Percentiles rank a stretch among this genome's conserved stretches.
phyloP scores from a whole-genome alignment of 192 early-diverging fungal genomes.

The Backusella morwellensis region DNA sequence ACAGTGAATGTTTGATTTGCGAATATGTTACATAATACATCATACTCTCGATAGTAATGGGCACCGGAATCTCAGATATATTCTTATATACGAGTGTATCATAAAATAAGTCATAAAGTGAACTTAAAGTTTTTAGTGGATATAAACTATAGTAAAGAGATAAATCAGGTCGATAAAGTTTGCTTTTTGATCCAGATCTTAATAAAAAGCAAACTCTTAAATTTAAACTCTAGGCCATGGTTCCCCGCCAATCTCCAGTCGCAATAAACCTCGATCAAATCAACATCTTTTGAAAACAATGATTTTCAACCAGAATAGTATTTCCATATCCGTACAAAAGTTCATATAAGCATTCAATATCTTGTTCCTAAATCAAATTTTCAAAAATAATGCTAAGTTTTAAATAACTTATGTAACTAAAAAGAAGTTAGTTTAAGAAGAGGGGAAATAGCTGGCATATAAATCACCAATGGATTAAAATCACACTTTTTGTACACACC shows the following conservation, averaged over 20 bases:
- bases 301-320: background rate
- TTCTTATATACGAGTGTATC: background rate
- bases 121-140: background rate
- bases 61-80: background rate
- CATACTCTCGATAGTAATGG: background rate
- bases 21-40: background rate
- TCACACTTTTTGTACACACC: too few species aligned
- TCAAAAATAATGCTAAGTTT: too few species aligned
- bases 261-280: background rate
- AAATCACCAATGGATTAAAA: too few species aligned
- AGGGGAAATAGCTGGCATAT: too few species aligned
- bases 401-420: too few species aligned
- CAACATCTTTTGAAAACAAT: background rate
- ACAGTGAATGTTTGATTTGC: background rate
- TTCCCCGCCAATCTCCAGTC: background rate
- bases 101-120: background rate
- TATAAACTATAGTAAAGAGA: background rate
- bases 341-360: too few species aligned
- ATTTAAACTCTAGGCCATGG: background rate
- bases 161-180: background rate
- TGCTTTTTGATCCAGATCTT: background rate
- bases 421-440: too few species aligned
- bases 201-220: background rate
- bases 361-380: too few species aligned
- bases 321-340: too few species aligned